These are phyloP conservation scores for Tylopilus orsonianus DNA, from an alignment of 1,284 basidiomycete genomes.

Conservation along the genomic window DNA sequence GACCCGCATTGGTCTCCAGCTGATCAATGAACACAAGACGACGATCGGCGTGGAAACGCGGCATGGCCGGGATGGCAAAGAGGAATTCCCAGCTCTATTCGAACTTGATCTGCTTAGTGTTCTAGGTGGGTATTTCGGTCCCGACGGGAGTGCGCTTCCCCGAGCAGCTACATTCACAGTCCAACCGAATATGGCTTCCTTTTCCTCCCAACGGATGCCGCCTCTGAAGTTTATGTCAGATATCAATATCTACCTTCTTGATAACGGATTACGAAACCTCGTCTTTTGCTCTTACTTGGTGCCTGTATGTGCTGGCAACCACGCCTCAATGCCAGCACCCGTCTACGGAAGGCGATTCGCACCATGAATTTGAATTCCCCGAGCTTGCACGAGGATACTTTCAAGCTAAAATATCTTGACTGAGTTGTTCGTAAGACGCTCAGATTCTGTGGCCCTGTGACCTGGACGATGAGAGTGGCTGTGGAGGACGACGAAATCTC, in stretches of 20 bases:
- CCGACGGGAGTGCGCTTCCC: neutral
- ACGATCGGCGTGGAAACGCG: constrained; percentile 29
- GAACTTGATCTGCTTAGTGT: constrained; percentile 22
- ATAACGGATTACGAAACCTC: constrained; percentile 67
- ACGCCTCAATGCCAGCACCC: constrained; percentile 53
- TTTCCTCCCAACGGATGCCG: constrained; percentile 55
- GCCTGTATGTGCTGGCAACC: constrained; percentile 61
- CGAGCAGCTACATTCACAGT: constrained; percentile 39
- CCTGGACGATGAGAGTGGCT: constrained; percentile 61
- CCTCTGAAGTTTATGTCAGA: constrained; percentile 73
- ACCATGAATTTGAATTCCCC: constrained; percentile 18
- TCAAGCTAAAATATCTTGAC: constrained; percentile 38
- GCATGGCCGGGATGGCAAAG: constrained; percentile 14
- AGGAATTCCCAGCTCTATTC: neutral
- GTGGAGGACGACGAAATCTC: constrained; percentile 62
- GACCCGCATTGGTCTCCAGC: constrained; percentile 51
- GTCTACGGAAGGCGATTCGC: constrained; percentile 53
- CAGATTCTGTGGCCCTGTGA: constrained; percentile 64
- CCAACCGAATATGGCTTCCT: constrained; percentile 55
- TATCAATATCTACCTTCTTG: constrained; percentile 78
- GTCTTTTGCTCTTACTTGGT: constrained; percentile 69
- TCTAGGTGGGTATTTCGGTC: constrained; percentile 19
- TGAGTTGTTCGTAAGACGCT: constrained; percentile 63
- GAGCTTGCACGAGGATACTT: constrained; percentile 28
- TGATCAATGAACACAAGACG: constrained; percentile 51